Base-by-base conservation (phyloP, 2,329 filamentous ascomycete species). In the Seiridium unicorne region DNA sequence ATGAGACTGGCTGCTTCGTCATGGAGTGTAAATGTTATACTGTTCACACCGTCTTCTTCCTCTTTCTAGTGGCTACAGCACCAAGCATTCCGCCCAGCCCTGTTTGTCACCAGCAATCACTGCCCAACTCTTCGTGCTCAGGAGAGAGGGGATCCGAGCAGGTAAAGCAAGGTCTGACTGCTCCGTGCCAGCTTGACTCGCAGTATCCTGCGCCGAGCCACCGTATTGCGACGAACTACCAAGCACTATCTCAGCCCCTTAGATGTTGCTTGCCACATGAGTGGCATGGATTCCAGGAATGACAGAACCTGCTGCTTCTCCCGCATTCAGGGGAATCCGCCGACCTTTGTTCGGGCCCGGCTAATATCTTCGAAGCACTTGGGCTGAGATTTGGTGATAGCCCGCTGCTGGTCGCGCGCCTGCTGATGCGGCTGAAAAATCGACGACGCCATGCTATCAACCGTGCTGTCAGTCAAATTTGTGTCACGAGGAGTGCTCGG, bases 361-460 rank as follows among this genome's bases (percentile, higher is more conserved):
- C 13, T 13, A 58, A 3, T 31, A 60, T 51, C 32, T 36, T 60
- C 10, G 58, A 60, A 4, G 58, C 40, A 35, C 51, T 49, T 9
- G 58, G 58, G 18, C 58, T 60, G 1, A 51, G 51, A n/a, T 55
- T 49, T 4, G 58, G 57, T 11, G 57, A 59, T 31, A 59, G 36
- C n/a, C 47, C 48, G 18, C 48, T 56, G 34, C 40, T 44, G 2
- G 58, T 60, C 0, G 51, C 48, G 7, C 58, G 58, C n/a, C 56
- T n/a, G 55, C 76, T 77, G 31, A 70, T 65, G 1, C 70, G 71
- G 36, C 76, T 78, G 35, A 79, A 77, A 26, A 5, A 76, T 65
- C 2, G 77, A 80, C 7, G 76, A 79, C 0, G 73, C 63, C 72
- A 78, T 74, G 68, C 76, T 79, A 53, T 63, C 62, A 47, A 66